These are phyloP conservation scores for Colletotrichum cereale DNA, from an alignment of 2,329 filamentous ascomycete species.

Conservation along the genomic window DNA sequence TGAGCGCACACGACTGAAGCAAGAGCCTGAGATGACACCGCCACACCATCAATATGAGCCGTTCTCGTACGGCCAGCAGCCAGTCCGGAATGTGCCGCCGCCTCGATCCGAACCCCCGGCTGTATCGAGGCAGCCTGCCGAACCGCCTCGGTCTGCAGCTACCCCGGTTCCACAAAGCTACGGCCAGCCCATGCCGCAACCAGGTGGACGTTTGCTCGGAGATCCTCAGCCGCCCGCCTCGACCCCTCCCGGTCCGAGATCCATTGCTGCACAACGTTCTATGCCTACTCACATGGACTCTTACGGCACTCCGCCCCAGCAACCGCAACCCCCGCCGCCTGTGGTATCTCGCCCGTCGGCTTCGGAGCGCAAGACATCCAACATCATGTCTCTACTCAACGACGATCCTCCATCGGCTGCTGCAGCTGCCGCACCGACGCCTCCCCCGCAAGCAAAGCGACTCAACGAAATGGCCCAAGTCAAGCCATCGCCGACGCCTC, in stretches of 20 bases:
- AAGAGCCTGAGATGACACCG: constrained; percentile 60
- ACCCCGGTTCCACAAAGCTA: constrained; percentile 51
- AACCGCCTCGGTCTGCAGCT: constrained; percentile 54
- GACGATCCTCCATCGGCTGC: constrained; percentile 66
- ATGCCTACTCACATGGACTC: constrained; percentile 49
- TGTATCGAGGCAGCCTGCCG: constrained; percentile 55
- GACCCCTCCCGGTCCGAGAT: constrained; percentile 45
- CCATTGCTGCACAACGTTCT: constrained; percentile 44
- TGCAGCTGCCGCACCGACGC: constrained; percentile 42
- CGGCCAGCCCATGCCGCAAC: constrained; percentile 54
- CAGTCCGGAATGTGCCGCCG: constrained; percentile 51
- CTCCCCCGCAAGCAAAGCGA: constrained; percentile 57
- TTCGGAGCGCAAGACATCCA: constrained; percentile 71
- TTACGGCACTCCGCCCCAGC: constrained; percentile 48
- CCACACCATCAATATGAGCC: constrained; percentile 59
- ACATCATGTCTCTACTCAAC: constrained; percentile 72
- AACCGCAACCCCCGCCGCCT: constrained; percentile 52
- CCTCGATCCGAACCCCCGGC: constrained; percentile 57
- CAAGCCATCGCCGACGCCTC: constrained; percentile 63
- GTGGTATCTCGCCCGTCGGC: constrained; percentile 56
- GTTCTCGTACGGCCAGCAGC: constrained; percentile 55
- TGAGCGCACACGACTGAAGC: constrained; percentile 55
- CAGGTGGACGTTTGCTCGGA: constrained; percentile 56
- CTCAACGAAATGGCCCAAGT: constrained; percentile 60
- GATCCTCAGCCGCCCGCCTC: constrained; percentile 52